Percentiles rank a stretch among this genome's conserved stretches.
Conservation (phyloP, 345 rosid species). For the Gossypium longicalyx region DNA sequence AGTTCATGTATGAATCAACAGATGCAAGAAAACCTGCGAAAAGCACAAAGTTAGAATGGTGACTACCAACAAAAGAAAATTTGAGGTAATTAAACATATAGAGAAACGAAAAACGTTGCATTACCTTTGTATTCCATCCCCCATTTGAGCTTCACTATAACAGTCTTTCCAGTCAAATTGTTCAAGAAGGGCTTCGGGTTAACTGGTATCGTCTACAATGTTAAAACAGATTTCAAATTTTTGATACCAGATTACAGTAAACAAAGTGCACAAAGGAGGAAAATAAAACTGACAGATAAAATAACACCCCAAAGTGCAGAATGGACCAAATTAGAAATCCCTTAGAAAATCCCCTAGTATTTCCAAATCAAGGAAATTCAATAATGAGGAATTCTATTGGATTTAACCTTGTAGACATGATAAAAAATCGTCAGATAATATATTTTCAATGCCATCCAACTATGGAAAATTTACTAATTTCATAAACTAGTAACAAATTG, state of each 20-base stretch:
- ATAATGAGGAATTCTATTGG: too few species aligned
- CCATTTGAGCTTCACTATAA: constrained; percentile 85
- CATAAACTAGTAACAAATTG: neutral
- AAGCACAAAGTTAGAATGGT: neutral
- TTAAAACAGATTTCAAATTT: neutral
- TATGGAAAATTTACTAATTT: neutral
- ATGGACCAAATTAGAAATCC: neutral
- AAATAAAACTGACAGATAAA: neutral
- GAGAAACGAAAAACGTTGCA: neutral
- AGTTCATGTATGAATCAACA: constrained; percentile 95
- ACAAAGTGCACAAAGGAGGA: neutral
- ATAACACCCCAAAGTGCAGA: neutral
- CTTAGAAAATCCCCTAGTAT: neutral
- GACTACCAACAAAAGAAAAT: neutral
- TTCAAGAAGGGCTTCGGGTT: constrained; percentile 89
- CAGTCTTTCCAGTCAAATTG: constrained; percentile 82
- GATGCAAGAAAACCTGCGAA: constrained; percentile 84
- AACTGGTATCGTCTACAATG: constrained; percentile 71
- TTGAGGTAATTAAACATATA: neutral
- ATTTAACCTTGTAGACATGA: too few species aligned
- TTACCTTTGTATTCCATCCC: constrained; percentile 93
- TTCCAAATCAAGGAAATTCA: too few species aligned
- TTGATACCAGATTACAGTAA: neutral
- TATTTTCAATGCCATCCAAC: too few species aligned
- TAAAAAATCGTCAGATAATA: too few species aligned